Base-by-base conservation (phyloP, 2,329 filamentous ascomycete genomes). In the Clonostachys rosea region DNA sequence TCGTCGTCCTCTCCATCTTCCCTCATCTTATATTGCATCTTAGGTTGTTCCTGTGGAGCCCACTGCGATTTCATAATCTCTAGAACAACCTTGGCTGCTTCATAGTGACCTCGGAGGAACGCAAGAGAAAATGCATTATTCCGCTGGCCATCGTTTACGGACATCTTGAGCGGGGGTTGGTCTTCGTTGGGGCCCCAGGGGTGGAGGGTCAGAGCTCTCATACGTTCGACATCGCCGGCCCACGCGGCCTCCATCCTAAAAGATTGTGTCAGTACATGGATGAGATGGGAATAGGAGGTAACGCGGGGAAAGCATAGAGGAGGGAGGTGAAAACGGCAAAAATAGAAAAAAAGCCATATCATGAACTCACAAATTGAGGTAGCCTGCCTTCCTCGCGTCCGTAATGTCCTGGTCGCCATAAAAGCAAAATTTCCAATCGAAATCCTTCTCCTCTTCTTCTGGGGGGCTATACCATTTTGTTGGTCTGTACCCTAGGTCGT, bases 11-110 rank as follows among this genome's bases (percentile, higher is more conserved):
- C 63, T 33, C 66, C 61, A 9, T 61, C 56, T 11, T 53, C 54
- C 33, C 65, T 55, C 62, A 79, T 70, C 50, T 58, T 72, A 62
- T 78, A 84, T 6, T 70, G 70, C 43, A 73, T 66, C 45, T 74
- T 73, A 20, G 71, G 68, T 34, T 76, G 69, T 40, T 85, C 74
- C 17, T 68, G 63, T 0, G 79, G 79, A 5, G 75, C 70, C 64
- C 85, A 90, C 57, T 94, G 89, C 4, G 79, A 81, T 41, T 80
- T 74, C 0, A 79, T 74, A 52, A 94, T 90, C 49, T 87, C 83
- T 8, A 94, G 69, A 30, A 94, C 79, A 2, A 75, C 76, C 49
- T 70, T 76, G 1, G 88, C 87, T 13, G 84, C 67, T 2, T 81
- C 73, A 42, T 76, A 63, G 54, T 92, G 84, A 1, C 85, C 84